Percentiles rank a stretch among this genome's conserved stretches.
phyloP scores from a whole-genome alignment of 2,329 filamentous ascomycete species.

The Davidsoniella eucalypti region DNA sequence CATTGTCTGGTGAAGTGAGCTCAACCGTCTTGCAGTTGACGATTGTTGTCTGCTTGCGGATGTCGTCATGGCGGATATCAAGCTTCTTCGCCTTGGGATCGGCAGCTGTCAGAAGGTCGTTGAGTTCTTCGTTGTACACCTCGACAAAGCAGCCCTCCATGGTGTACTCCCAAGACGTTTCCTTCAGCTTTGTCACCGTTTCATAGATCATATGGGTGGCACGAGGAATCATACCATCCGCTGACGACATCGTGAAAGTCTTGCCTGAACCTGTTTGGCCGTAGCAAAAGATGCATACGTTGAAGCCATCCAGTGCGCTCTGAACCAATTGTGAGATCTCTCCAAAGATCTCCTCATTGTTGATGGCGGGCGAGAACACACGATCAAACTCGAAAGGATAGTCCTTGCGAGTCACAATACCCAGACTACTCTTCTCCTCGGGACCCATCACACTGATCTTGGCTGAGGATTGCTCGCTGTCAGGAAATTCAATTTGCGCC shows the following conservation, averaged over 20 bases:
- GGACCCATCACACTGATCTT: conserved; percentile 74
- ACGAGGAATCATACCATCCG: conserved; percentile 86
- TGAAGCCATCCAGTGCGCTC: conserved; percentile 90
- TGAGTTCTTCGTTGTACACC: conserved; percentile 94
- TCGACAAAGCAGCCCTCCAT: conserved; percentile 95
- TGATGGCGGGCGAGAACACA: conserved; percentile 62
- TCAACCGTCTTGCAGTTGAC: conserved; percentile 61
- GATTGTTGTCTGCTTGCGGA: conserved; percentile 65
- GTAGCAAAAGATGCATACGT: conserved; percentile 98
- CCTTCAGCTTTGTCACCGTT: conserved; percentile 64
- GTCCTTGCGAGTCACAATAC: conserved; percentile 56
- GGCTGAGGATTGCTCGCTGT: conserved; percentile 61
- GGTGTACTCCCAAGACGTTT: conserved; percentile 85
- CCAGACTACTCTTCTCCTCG: conserved; percentile 69
- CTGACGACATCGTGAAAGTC: conserved; percentile 85
- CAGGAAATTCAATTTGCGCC: conserved; percentile 63
- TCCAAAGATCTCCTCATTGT: conserved; percentile 79
- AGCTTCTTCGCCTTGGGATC: conserved; percentile 60
- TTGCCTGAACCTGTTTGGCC: conserved; percentile 95
- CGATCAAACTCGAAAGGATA: conserved; percentile 85
- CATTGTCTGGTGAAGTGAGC: conserved; percentile 63
- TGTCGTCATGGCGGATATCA: conserved; percentile 74
- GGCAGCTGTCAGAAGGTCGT: conserved; percentile 55
- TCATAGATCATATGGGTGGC: conserved; percentile 89
- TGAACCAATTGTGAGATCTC: conserved; percentile 96